Conservation (phyloP, 2,329 filamentous ascomycete species). For the Fusarium xyrophilum region DNA sequence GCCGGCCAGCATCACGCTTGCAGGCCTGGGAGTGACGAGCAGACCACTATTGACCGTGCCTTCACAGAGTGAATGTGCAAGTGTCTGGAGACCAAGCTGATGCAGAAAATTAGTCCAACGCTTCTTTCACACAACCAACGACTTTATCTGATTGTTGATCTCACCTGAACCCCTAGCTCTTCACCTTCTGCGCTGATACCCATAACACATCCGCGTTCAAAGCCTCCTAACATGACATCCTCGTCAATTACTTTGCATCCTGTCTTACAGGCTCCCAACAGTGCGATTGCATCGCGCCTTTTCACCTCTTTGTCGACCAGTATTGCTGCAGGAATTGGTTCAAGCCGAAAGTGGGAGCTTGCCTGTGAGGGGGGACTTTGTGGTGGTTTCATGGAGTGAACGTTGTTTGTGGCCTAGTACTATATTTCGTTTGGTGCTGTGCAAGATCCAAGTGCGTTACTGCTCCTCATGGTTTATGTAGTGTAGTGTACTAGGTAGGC, state of each 20-base stretch:
- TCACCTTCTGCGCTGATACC: constrained; percentile 62
- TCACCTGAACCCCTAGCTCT: constrained; percentile 56
- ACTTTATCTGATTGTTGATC: constrained; percentile 17
- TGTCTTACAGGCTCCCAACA: constrained; percentile 46
- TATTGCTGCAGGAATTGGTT: constrained; percentile 54
- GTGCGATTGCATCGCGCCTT: constrained; percentile 44
- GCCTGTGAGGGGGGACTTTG: constrained; percentile 48
- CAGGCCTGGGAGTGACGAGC: constrained; percentile 58
- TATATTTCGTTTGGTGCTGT: neutral
- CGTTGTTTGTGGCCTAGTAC: neutral
- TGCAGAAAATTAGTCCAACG: constrained; percentile 10
- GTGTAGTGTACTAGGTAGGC: too few relatives aligned
- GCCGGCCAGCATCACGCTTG: constrained; percentile 49
- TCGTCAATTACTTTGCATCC: constrained; percentile 60
- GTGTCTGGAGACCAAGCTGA: constrained; percentile 58
- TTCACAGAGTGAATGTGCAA: constrained; percentile 50
- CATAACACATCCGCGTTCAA: constrained; percentile 59
- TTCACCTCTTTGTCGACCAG: constrained; percentile 51
- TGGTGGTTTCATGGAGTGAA: neutral
- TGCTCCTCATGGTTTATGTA: neutral
- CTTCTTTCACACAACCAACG: too few relatives aligned
- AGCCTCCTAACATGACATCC: constrained; percentile 55
- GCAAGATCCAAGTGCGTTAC: neutral
- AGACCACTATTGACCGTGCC: constrained; percentile 44
- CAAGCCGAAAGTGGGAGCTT: constrained; percentile 53